A percentile compares a stretch with the other conserved stretches of the same genome.
phyloP scores from a whole-genome alignment of 805 yeast species.

The Hanseniaspora pseudoguilliermondii region DNA sequence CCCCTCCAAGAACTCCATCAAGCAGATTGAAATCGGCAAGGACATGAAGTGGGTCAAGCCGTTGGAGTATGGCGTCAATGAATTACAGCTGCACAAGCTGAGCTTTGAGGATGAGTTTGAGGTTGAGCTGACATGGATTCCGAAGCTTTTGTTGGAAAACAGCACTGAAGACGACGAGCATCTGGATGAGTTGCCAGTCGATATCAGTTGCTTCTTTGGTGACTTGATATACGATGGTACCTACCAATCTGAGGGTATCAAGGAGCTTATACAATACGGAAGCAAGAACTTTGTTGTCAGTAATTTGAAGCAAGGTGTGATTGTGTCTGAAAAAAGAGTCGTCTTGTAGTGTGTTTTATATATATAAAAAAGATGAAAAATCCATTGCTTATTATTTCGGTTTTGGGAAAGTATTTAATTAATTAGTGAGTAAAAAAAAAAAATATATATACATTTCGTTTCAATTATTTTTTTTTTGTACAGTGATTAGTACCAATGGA shows the following conservation, averaged over 20 bases:
- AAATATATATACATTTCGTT: no score
- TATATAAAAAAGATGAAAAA: not conserved
- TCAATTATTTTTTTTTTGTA: not conserved
- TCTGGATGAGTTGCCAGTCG: slow-evolving; percentile 37
- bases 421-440: not conserved
- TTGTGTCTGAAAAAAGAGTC: slow-evolving; percentile 42
- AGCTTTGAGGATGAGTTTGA: slow-evolving; percentile 40
- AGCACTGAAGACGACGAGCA: slow-evolving; percentile 27
- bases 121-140: slow-evolving; percentile 66
- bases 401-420: slow-evolving; percentile 2
- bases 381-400: no score
- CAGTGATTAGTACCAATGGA: not conserved
- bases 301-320: slow-evolving; percentile 56
- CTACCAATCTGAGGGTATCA: slow-evolving; percentile 45
- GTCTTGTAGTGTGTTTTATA: slow-evolving; percentile 22
- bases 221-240: slow-evolving; percentile 35
- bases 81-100: slow-evolving; percentile 50
- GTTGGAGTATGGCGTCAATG: slow-evolving; percentile 46
- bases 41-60: slow-evolving; percentile 34
- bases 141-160: slow-evolving; percentile 37
- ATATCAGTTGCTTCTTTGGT: slow-evolving; percentile 64
- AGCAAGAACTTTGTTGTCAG: slow-evolving; percentile 56
- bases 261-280: slow-evolving; percentile 54
- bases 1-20: slow-evolving; percentile 40
- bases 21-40: slow-evolving; percentile 33